Evolutionary conservation across 352 stramenopile species (phyloP).

Genomic region (Pythium sukuiense): DNA sequence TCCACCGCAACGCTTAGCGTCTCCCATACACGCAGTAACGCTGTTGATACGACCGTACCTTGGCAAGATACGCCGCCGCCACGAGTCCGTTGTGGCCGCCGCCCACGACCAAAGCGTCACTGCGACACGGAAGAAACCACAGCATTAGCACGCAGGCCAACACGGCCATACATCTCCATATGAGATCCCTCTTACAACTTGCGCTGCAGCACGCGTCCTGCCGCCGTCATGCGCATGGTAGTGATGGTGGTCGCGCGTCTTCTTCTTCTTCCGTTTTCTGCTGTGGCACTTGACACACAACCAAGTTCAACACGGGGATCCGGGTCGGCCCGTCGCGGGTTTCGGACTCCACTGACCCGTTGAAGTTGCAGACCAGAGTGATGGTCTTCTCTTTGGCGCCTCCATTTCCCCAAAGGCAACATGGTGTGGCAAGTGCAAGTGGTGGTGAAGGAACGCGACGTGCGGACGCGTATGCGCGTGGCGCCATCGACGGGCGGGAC

Average conservation of each 20-base stretch:
- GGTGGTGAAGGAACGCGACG: constrained; percentile 11
- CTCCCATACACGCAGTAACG: no score
- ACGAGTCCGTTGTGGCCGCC: constrained; percentile 91
- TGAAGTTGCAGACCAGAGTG: constrained; percentile 25
- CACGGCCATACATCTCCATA: background rate
- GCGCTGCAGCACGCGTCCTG: constrained; percentile 15
- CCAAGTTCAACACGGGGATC: constrained; percentile 29
- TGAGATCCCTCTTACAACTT: constrained; percentile 15
- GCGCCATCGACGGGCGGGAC: no score
- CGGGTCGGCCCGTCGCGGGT: constrained; percentile 17
- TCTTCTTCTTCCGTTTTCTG: constrained; percentile 11
- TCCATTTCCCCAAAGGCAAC: background rate
- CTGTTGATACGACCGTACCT: constrained; percentile 31
- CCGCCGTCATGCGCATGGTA: constrained; percentile 8
- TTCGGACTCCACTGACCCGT: constrained; percentile 12
- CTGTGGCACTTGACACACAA: background rate
- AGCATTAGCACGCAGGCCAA: background rate
- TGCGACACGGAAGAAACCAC: constrained; percentile 19
- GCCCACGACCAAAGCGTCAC: constrained; percentile 88
- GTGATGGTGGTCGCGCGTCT: background rate
- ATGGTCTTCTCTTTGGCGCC: constrained; percentile 12
- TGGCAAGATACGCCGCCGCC: constrained; percentile 87
- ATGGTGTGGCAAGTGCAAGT: constrained; percentile 31
- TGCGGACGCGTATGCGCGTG: constrained; percentile 3
- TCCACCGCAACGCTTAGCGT: background rate